phyloP scores from a whole-genome alignment of 164 flowering plant genomes.

The Magnolia officinalis region DNA sequence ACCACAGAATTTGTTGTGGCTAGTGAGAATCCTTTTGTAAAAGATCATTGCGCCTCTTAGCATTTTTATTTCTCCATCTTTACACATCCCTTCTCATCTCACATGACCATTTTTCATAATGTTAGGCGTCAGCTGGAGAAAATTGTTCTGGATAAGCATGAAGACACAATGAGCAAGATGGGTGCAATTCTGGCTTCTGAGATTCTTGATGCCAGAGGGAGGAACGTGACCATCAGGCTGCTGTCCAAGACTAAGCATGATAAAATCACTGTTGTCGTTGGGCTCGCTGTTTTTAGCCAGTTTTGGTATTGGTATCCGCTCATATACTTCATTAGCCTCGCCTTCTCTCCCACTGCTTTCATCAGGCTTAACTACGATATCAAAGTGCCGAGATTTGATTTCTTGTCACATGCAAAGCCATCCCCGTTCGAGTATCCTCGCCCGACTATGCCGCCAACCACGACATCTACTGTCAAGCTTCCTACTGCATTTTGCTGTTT shows the following conservation, averaged over 20 bases:
- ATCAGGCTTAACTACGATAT: slow-evolving; percentile 90
- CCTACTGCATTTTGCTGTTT: slow-evolving; percentile 94
- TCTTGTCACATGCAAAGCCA: slow-evolving; percentile 91
- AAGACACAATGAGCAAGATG: too few relatives aligned
- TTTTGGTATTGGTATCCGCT: slow-evolving; percentile 99
- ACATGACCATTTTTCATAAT: too few relatives aligned
- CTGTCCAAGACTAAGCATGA: slow-evolving; percentile 94
- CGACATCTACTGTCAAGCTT: slow-evolving; percentile 82
- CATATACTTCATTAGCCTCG: slow-evolving; percentile 78
- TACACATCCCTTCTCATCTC: too few relatives aligned
- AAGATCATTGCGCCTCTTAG: too few relatives aligned
- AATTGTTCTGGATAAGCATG: too few relatives aligned
- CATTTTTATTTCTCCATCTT: too few relatives aligned
- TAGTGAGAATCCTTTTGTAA: too few relatives aligned
- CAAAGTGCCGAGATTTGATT: slow-evolving; percentile 91
- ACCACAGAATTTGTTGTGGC: too few relatives aligned
- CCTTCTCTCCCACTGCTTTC: slow-evolving; percentile 94
- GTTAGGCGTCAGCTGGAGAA: too few relatives aligned
- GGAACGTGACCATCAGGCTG: too few relatives aligned
- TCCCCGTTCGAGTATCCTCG: slow-evolving; percentile 92
- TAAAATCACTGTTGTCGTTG: slow-evolving; percentile 88
- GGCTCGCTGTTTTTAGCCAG: slow-evolving; percentile 96
- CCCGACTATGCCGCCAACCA: slow-evolving; percentile 76
- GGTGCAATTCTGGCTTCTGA: too few relatives aligned
- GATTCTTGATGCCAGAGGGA: too few relatives aligned